Evolutionary conservation across 495 filamentous ascomycete genomes (phyloP).

Genomic region (Collariella sp.): DNA sequence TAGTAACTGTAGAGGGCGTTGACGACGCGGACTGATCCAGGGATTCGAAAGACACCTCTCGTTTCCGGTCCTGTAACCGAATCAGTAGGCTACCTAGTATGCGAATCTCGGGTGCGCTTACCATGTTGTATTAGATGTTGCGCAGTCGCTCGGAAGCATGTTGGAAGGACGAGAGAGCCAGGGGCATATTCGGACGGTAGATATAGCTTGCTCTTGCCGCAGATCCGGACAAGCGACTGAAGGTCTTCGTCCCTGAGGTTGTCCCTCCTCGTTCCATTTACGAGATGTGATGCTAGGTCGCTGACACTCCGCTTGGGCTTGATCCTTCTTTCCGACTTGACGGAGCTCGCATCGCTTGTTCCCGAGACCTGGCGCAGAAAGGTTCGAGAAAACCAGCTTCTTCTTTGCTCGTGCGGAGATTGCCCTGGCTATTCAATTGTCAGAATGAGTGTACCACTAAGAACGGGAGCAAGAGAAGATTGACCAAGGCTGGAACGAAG

Average conservation of each 20-base stretch:
- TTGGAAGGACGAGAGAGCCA: slow-evolving; percentile 55
- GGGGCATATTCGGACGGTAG: slow-evolving; percentile 61
- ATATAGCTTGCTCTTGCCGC: slow-evolving; percentile 59
- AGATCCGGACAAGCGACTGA: slow-evolving; percentile 59
- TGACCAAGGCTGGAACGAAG: slow-evolving; percentile 11
- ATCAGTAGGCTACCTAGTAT: slow-evolving; percentile 15
- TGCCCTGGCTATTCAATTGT: slow-evolving; percentile 11
- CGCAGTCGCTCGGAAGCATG: slow-evolving; percentile 64
- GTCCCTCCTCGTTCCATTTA: slow-evolving; percentile 40
- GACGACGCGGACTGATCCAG: slow-evolving; percentile 47
- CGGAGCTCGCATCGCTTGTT: slow-evolving; percentile 21
- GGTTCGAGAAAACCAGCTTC: slow-evolving; percentile 30
- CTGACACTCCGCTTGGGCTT: slow-evolving; percentile 41
- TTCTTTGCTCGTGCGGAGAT: slow-evolving; percentile 8
- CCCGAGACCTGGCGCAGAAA: slow-evolving; percentile 23
- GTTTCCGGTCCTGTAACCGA: slow-evolving; percentile 33
- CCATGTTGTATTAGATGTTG: slow-evolving; percentile 59
- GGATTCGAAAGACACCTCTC: slow-evolving; percentile 56
- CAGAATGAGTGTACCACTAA: background rate
- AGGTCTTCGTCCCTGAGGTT: slow-evolving; percentile 53
- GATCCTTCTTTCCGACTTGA: slow-evolving; percentile 25
- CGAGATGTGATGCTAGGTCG: slow-evolving; percentile 43
- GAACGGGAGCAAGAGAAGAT: background rate
- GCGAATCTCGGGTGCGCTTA: slow-evolving; percentile 26
- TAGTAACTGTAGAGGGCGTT: slow-evolving; percentile 56